Conservation (phyloP, 371 early-diverging fungal genomes). For the Caulochytrium protostelioides region DNA sequence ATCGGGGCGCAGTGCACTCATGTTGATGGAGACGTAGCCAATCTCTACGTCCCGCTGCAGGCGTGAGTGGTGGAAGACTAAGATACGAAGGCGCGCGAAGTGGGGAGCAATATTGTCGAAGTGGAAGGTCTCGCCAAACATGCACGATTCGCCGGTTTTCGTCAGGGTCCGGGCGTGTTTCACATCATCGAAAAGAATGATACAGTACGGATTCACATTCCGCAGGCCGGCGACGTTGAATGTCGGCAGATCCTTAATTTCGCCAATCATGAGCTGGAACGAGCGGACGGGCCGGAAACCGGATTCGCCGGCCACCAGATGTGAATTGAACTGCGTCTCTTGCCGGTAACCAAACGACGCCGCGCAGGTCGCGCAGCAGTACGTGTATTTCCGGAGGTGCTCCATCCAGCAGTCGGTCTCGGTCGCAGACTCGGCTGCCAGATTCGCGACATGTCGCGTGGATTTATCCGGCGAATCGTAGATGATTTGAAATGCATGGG, state of each 20-base stretch:
- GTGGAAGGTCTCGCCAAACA: slow-evolving; percentile 18
- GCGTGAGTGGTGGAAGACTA: slow-evolving; percentile 9
- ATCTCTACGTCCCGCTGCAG: slow-evolving; percentile 9
- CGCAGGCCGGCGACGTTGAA: neutral
- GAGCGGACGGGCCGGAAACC: too few relatives aligned
- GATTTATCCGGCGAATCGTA: too few relatives aligned
- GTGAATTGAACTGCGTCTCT: too few relatives aligned
- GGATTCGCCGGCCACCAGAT: too few relatives aligned
- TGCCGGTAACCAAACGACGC: neutral
- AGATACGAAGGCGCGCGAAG: slow-evolving; percentile 5
- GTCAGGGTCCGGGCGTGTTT: slow-evolving; percentile 12
- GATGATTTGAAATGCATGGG: slow-evolving; percentile 11
- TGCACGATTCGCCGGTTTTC: slow-evolving; percentile 12
- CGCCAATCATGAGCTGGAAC: slow-evolving; percentile 9
- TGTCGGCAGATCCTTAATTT: slow-evolving; percentile 13
- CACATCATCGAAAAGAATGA: slow-evolving; percentile 13
- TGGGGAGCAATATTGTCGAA: slow-evolving; percentile 12
- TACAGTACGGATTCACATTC: slow-evolving; percentile 12
- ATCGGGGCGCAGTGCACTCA: too few relatives aligned
- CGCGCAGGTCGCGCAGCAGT: slow-evolving; percentile 13
- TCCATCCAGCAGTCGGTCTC: slow-evolving; percentile 9
- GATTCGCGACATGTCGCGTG: slow-evolving; percentile 7
- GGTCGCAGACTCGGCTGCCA: slow-evolving; percentile 7
- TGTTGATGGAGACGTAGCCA: too few relatives aligned
- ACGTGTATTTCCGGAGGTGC: slow-evolving; percentile 4